A percentile compares a stretch with the other conserved stretches of the same genome.
Conservation (phyloP, 441 rosid genomes). For the Pelargonium myrrhifolium region DNA sequence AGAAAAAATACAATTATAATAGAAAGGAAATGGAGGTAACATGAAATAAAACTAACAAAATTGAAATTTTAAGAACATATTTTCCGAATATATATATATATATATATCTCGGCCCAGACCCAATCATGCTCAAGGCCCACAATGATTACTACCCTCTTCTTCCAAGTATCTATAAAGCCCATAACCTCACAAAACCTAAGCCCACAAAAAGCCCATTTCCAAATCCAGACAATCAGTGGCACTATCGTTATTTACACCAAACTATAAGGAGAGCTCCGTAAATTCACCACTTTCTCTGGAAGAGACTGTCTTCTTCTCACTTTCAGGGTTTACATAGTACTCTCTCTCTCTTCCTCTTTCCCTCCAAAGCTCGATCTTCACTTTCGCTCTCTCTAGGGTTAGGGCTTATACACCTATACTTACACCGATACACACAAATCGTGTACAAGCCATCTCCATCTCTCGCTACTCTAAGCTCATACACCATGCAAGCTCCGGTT, state of each 20-base stretch:
- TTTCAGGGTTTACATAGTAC: not conserved
- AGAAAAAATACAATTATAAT: too few species aligned
- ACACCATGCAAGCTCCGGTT: conserved; percentile 5
- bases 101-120: too few species aligned
- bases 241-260: not conserved
- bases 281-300: not conserved
- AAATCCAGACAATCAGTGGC: not conserved
- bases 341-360: not conserved
- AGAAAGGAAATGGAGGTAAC: too few species aligned
- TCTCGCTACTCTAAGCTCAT: not conserved
- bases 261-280: not conserved
- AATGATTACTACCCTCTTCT: too few species aligned
- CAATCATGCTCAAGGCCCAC: too few species aligned
- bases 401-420: conserved; percentile 1
- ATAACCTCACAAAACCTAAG: not conserved
- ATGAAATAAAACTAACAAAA: too few species aligned
- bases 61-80: too few species aligned
- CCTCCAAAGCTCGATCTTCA: conserved; percentile 5
- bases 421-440: not conserved
- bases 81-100: too few species aligned
- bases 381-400: not conserved
- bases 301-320: not conserved
- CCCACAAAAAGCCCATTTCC: not conserved
- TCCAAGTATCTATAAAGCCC: too few species aligned
- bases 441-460: not conserved